A percentile compares a stretch with the other conserved stretches of the same genome.
phyloP scores from a whole-genome alignment of 208 protist genomes.

The Acanthamoeba royreba region DNA sequence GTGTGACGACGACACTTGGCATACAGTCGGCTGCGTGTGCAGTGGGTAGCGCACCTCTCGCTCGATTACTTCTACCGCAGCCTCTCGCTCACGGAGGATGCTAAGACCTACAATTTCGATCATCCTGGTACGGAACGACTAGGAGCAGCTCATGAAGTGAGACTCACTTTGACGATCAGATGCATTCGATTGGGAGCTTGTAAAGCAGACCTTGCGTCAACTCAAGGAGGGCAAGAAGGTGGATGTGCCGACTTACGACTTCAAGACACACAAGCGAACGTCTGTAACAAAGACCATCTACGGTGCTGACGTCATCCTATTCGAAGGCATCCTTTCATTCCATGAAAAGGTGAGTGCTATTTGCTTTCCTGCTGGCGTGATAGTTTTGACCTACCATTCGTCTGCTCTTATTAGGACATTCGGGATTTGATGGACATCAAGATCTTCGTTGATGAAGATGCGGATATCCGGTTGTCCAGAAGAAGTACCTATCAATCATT shows the following conservation, averaged over 20 bases:
- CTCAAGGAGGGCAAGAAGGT: slow-evolving; percentile 55
- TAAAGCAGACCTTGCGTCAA: not conserved
- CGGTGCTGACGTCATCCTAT: slow-evolving; percentile 84
- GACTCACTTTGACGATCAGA: not conserved
- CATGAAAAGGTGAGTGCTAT: too few relatives aligned
- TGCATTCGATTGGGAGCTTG: not conserved
- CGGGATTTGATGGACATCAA: slow-evolving; percentile 83
- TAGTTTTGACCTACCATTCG: not conserved
- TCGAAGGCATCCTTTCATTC: slow-evolving; percentile 90
- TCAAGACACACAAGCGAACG: slow-evolving; percentile 75
- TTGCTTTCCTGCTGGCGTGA: not conserved
- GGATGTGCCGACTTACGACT: slow-evolving; percentile 90
- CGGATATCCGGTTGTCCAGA: slow-evolving; percentile 85
- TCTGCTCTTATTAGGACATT: slow-evolving; percentile 40
- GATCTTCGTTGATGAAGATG: slow-evolving; percentile 89
- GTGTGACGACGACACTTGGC: too few relatives aligned
- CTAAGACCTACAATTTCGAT: slow-evolving; percentile 77
- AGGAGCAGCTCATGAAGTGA: not conserved
- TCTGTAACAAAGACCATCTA: slow-evolving; percentile 50
- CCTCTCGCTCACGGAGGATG: slow-evolving; percentile 5
- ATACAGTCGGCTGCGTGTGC: slow-evolving; percentile 53
- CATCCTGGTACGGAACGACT: slow-evolving; percentile 64
- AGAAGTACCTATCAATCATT: slow-evolving; percentile 62
- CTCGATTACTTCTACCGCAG: slow-evolving; percentile 87
- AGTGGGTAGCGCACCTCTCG: slow-evolving; percentile 81